Percentiles rank a stretch among this genome's conserved stretches.
phyloP scores from a whole-genome alignment of 768 basidiomycete species.

The Xerocomellus amylosporus region DNA sequence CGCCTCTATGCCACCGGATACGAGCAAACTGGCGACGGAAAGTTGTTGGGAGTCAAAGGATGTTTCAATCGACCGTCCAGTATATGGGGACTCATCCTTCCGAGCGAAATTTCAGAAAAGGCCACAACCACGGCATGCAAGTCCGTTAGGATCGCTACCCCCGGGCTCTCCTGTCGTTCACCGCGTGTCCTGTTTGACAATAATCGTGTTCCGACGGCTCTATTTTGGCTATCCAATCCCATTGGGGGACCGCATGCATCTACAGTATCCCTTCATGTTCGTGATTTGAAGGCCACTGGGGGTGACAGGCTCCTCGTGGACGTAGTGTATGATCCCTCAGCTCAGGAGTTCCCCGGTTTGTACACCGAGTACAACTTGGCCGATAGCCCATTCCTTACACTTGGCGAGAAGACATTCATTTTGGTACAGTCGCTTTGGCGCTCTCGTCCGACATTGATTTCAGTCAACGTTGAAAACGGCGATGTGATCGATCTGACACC shows the following conservation, averaged over 20 bases:
- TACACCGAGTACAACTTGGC: conserved; percentile 52
- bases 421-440: conserved; percentile 53
- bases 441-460: conserved; percentile 49
- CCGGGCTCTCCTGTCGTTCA: conserved; percentile 53
- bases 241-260: conserved; percentile 61
- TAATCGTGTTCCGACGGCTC: conserved; percentile 16
- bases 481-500: conserved; percentile 34
- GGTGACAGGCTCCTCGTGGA: conserved; percentile 37
- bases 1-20: conserved; percentile 60
- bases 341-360: conserved; percentile 57
- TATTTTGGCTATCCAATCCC: conserved; percentile 56
- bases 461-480: conserved; percentile 43
- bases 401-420: conserved; percentile 10
- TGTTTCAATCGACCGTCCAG: conserved; percentile 60
- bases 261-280: conserved; percentile 47
- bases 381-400: conserved; percentile 38
- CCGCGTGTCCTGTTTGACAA: conserved; percentile 44
- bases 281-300: conserved; percentile 32
- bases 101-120: conserved; percentile 1
- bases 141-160: conserved; percentile 36
- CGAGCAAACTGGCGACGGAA: conserved; percentile 54
- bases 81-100: conserved; percentile 50
- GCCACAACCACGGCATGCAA: conserved; percentile 18
- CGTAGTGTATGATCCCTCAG: conserved; percentile 37
- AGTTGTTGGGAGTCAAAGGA: conserved; percentile 54